phyloP scores from a whole-genome alignment of 371 early-diverging fungal genomes.

The Apophysomyces ossiformis region DNA sequence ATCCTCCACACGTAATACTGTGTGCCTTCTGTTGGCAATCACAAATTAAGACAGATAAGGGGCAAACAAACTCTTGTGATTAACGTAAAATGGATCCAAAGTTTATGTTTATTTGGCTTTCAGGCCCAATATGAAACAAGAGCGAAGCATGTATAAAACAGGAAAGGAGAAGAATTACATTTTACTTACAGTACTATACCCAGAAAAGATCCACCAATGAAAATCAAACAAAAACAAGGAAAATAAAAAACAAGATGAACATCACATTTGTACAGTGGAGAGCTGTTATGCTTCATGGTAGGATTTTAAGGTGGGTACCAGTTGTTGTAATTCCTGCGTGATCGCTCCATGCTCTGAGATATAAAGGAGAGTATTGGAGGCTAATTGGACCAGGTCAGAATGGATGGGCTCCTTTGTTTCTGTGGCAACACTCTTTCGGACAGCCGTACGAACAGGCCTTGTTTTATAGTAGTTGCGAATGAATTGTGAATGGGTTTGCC shows the following conservation, averaged over 20 bases:
- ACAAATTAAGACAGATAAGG: too few relatives aligned
- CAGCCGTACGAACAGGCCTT: background rate
- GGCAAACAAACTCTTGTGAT: too few relatives aligned
- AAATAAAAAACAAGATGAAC: background rate
- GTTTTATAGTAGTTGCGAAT: background rate
- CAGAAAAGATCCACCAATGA: background rate
- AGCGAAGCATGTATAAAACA: too few relatives aligned
- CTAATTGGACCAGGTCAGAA: background rate
- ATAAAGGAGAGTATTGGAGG: background rate
- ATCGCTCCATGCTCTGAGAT: background rate
- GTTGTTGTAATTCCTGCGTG: background rate
- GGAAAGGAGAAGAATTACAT: background rate
- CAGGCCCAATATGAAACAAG: too few relatives aligned
- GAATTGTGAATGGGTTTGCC: background rate
- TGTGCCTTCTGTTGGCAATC: too few relatives aligned
- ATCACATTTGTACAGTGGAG: background rate
- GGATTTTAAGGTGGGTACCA: background rate
- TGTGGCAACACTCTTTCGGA: background rate
- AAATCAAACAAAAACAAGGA: background rate
- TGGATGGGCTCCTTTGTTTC: background rate
- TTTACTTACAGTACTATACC: background rate
- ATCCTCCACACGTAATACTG: too few relatives aligned
- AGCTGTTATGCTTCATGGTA: background rate
- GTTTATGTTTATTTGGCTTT: too few relatives aligned
- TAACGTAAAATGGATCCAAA: too few relatives aligned